A percentile compares a stretch with the other conserved stretches of the same genome.
Evolutionary conservation across 306 rosid genomes (phyloP).

Genomic region (Mimosa bimucronata): DNA sequence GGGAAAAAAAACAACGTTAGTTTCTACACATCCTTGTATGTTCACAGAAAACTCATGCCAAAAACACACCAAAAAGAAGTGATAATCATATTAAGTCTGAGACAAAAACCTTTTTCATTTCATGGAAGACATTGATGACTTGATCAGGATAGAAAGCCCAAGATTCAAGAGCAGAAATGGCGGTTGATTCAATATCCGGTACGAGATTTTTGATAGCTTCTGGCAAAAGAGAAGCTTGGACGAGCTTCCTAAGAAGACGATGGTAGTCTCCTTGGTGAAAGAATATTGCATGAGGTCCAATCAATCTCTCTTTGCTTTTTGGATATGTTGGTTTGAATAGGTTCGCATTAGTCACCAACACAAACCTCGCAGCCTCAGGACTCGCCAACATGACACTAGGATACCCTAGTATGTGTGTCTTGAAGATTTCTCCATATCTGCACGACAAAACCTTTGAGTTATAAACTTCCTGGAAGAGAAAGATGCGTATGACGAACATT

Average conservation of each 20-base stretch:
- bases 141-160: constrained; percentile 54
- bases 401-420: constrained; percentile 74
- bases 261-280: constrained; percentile 89
- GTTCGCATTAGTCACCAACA: constrained; percentile 77
- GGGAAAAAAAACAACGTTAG: not conserved
- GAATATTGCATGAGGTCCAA: constrained; percentile 86
- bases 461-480: not conserved
- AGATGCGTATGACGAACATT: not conserved
- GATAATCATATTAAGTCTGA: not conserved
- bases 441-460: not conserved
- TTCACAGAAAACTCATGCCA: too few relatives aligned
- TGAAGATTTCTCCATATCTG: constrained; percentile 92
- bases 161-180: constrained; percentile 60
- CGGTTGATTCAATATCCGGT: constrained; percentile 52
- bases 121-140: constrained; percentile 54
- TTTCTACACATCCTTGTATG: not conserved
- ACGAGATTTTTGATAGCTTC: constrained; percentile 52
- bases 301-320: constrained; percentile 79
- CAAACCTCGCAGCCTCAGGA: constrained; percentile 81
- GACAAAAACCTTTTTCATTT: constrained; percentile 75
- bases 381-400: constrained; percentile 84
- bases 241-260: constrained; percentile 61
- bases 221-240: constrained; percentile 64
- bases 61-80: too few relatives aligned
- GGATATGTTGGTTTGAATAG: constrained; percentile 89